Percentiles rank a stretch among this genome's conserved stretches.
Conservation (phyloP, 176 grass and related monocot genomes). For the Raddia guianensis region DNA sequence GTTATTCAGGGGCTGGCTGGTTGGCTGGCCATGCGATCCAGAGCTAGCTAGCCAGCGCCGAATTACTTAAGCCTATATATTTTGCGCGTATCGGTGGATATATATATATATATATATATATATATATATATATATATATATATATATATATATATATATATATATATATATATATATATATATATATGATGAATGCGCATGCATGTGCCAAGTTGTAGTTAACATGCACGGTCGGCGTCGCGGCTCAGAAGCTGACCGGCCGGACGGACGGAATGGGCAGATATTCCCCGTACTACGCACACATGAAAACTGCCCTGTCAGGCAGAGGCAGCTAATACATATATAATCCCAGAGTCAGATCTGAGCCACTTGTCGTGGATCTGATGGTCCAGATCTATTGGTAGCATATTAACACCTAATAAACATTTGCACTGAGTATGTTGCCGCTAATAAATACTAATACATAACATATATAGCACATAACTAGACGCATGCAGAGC, state of each 20-base stretch:
- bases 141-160: not conserved
- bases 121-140: no score
- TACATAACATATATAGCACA: no score
- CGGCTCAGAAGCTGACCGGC: not conserved
- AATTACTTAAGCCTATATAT: not conserved
- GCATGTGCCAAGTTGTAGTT: conserved; percentile 35
- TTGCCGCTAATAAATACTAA: no score
- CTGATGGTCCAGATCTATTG: no score
- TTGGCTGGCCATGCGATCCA: conserved; percentile 34
- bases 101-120: not conserved
- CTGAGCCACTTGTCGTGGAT: no score
- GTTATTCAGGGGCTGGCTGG: not conserved
- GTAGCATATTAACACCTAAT: no score
- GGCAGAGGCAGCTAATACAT: not conserved
- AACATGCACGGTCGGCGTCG: conserved; percentile 21
- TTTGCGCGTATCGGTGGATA: not conserved
- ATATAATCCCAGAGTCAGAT: not conserved
- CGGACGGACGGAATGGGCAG: conserved; percentile 2
- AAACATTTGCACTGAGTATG: no score
- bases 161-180: not conserved
- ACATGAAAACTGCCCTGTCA: not conserved
- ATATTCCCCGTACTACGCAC: conserved; percentile 7
- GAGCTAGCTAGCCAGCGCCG: not conserved
- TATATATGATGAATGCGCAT: not conserved
- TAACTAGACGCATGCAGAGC: not conserved